Evolutionary conservation across 2,329 filamentous ascomycete genomes (phyloP), one percentile per base, ranked within the genome.

Genomic region (Chaetomium globosum): DNA sequence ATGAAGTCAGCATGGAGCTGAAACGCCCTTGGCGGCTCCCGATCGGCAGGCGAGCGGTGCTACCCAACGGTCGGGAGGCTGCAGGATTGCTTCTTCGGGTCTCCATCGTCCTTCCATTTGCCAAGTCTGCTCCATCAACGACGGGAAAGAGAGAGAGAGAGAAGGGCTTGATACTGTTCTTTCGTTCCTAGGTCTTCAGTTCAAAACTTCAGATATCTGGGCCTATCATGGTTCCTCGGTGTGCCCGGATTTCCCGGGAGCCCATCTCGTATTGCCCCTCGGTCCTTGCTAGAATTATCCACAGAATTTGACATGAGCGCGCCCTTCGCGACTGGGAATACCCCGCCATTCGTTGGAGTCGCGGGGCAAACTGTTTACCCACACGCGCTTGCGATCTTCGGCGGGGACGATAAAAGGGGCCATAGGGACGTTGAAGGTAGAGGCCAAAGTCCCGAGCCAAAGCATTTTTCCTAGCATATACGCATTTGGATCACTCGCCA

Each of bases 301-400:
- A n/a, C 39, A 7, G 16, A 19, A 43, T 43, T 9, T 54, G 58
- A 53, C 52, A 57, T 33, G 31, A 28, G 49, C 63, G 49, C 63
- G 63, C 63, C 63, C 53, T 65, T 65, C 13, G 28, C n/a, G 49
- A 59, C 10, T 23, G 23, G 52, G 33, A 6, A 19, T 28, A 21
- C 58, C 63, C 63, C 63, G 53, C 58, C 58, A 57, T 46, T 28
- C 31, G 31, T 46, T 19, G 7, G 19, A 19, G 19, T 48, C 16
- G 58, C 49, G 61, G 61, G 61, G 61, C 53, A 57, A 39, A 30
- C 8, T 57, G n/a, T 52, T 59, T 28, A 51, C 21, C 43, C 54
- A 56, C 54, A 3, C 39, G 39, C 39, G 39, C 0, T 1, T 43
- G 39, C 16, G 39, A 16, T 16, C 39, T 16, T 16, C 7, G 12